Percentiles rank a stretch among this genome's conserved stretches.
Conservation (phyloP, 116 monocot species). For the Iris pallida region DNA sequence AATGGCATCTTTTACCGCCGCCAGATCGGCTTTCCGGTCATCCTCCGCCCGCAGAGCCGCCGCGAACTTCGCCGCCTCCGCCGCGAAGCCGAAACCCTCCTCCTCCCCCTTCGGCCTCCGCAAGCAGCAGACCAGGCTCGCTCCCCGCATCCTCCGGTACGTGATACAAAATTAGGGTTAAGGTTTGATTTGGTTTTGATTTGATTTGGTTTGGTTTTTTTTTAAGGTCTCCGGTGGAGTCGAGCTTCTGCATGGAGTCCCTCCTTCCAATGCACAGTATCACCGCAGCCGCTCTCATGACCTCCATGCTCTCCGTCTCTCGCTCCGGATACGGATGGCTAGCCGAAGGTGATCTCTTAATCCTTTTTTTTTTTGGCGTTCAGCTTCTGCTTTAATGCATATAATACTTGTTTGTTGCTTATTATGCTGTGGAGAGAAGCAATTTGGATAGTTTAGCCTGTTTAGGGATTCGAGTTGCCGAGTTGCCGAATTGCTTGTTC, state of each 20-base stretch:
- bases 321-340: constrained; percentile 48
- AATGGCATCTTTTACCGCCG: constrained; percentile 18
- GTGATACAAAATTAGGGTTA: not conserved
- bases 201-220: not conserved
- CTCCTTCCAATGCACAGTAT: constrained; percentile 65
- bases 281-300: constrained; percentile 63
- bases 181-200: not conserved
- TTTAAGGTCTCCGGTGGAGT: constrained; percentile 50
- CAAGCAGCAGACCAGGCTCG: constrained; percentile 3
- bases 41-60: constrained; percentile 19
- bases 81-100: constrained; percentile 1
- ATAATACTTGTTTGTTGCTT: no score
- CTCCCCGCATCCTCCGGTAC: constrained; percentile 11
- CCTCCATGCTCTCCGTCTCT: constrained; percentile 55
- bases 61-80: constrained; percentile 11
- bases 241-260: constrained; percentile 58
- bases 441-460: no score
- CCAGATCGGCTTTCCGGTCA: constrained; percentile 32
- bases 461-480: no score
- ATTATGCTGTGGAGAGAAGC: no score
- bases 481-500: no score
- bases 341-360: constrained; percentile 48
- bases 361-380: no score
- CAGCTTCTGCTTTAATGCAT: no score
- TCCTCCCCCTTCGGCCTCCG: constrained; percentile 13